Base-by-base conservation (phyloP, 805 yeast genomes). In the Cyberlindnera galapagoensis region DNA sequence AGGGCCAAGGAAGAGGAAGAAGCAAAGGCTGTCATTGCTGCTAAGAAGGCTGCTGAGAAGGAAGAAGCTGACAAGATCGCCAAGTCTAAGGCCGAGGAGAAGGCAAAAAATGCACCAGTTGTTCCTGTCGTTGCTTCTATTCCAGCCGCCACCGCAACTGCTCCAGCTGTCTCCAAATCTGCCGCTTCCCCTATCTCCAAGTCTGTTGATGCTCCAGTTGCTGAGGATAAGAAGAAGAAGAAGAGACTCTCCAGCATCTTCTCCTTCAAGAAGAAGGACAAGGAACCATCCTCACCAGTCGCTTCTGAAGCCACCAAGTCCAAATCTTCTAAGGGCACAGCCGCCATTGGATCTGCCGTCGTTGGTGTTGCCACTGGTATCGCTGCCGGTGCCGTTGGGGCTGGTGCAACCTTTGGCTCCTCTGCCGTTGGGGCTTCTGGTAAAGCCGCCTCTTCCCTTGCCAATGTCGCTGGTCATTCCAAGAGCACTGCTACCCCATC, bases 191-290 rank as follows among this genome's bases (percentile, higher is more conserved):
- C 19, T 5, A 20, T 18, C 4, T 6, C 28, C 23, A 25, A 21
- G 24, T n/a, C 24, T 9, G 12, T 7, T 13, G 18, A 15, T 19
- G 21, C 26, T 7, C 12, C 24, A 5, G 20, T 7, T 9, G 21
- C 21, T 21, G 22, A 24, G 12, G 28, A 16, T 8, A 24, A 30
- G 11, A 40, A 36, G 38, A 32, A 34, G 14, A 43, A 43, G 41
- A 43, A 41, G 40, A 34, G 38, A 24, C 32, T 36, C 9, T 43
- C 47, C 6, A 44, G 47, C 4, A 32, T 43, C 26, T 43, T 43
- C 35, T 25, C 36, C 9, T 40, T 40, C 36, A 35, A 30, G 26
- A 40, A 34, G 35, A 35, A 35, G 30, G 37, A 40, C 9, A 34
- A 35, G 28, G 12, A 33, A 16, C 22, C 22, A 20, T 21, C 11